Base-by-base conservation (phyloP, 2,329 filamentous ascomycete species). In the Graphilbum fragrans region DNA sequence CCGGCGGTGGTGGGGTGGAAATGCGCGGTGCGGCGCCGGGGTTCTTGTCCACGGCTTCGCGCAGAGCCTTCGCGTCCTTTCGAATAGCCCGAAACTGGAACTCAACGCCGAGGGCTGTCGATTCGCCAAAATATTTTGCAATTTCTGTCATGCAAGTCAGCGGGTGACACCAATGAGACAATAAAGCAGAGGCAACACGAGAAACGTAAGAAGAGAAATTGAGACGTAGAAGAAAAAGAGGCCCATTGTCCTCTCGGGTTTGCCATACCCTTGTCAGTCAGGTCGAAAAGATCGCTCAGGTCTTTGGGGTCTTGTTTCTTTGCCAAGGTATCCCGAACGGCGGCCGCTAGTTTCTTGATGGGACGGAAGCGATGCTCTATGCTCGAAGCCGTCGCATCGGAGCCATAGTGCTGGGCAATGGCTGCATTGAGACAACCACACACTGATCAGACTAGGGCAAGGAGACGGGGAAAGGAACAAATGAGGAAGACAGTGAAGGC, bases 61-160 rank as follows among this genome's bases (percentile, higher is more conserved):
- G 60, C 35, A 77, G 64, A 3, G 55, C 57, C 32, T 70, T 65
- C 23, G 68, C 73, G 23, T 74, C 63, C 29, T 61, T 62, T 55
- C 74, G 76, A 57, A 78, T 67, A 20, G 54, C 46, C 1, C 74
- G 67, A 51, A 80, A 77, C 50, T 78, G 74, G 53, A 74, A 80
- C 48, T 69, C 66, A n/a, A 79, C 66, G 9, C 75, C 75, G 18
- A 66, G 65, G 0, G 63, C 53, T 0, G 74, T 80, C 4, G 70
- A 74, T 43, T 74, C 72, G 21, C 74, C 74, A 47, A 74, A 79
- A 55, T 71, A 69, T 45, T 67, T 72, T 45, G 70, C 67, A 39
- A 79, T 77, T 35, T 75, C 74, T 79, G 17, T 12, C 25, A 27
- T 27, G 23, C 9, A 5, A 32, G 37, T 44, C 32, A 47, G 43